Percentiles rank a stretch among this genome's conserved stretches.
phyloP scores from a whole-genome alignment of 352 stramenopile species.

The Phytophthora cryptogea region DNA sequence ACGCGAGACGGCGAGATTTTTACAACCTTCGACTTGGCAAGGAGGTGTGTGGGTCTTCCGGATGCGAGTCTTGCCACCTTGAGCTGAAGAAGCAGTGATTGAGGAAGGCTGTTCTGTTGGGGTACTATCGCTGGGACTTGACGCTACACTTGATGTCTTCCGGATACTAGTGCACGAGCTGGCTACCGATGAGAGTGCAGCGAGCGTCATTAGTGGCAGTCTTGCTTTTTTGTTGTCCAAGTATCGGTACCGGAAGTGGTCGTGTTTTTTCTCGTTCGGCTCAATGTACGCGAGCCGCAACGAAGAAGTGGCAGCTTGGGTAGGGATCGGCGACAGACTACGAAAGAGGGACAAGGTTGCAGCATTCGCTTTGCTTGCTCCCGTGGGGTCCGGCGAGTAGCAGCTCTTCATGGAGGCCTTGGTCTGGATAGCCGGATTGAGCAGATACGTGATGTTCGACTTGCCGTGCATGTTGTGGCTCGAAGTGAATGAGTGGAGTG shows the following conservation, averaged over 20 bases:
- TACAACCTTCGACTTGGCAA: conserved; percentile 63
- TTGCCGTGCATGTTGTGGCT: conserved; percentile 37
- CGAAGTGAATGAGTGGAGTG: conserved; percentile 1
- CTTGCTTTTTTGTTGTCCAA: conserved; percentile 17
- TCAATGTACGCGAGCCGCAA: conserved; percentile 37
- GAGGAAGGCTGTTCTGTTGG: conserved; percentile 15
- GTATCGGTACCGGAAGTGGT: conserved; percentile 8
- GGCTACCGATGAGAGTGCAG: conserved; percentile 16
- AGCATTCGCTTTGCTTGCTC: conserved; percentile 2
- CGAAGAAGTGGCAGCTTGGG: conserved; percentile 33
- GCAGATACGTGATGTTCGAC: conserved; percentile 48
- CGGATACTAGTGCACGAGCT: conserved; percentile 5
- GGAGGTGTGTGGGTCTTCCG: conserved; percentile 50
- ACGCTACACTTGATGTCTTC: conserved; percentile 14
- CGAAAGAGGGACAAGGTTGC: conserved; percentile 38
- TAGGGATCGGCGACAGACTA: conserved; percentile 28
- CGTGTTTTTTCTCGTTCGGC: conserved; percentile 33
- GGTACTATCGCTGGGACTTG: conserved; percentile 12
- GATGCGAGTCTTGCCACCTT: conserved; percentile 15
- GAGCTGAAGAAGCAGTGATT: conserved; percentile 7
- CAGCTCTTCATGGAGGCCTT: conserved; percentile 14
- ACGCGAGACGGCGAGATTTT: conserved; percentile 56
- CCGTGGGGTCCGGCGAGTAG: conserved; percentile 15
- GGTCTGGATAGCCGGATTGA: conserved; percentile 35
- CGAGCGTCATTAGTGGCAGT: conserved; percentile 25